These are phyloP conservation scores for Globisporangium middletonii DNA, from an alignment of 352 stramenopile species.

Conservation along the genomic window DNA sequence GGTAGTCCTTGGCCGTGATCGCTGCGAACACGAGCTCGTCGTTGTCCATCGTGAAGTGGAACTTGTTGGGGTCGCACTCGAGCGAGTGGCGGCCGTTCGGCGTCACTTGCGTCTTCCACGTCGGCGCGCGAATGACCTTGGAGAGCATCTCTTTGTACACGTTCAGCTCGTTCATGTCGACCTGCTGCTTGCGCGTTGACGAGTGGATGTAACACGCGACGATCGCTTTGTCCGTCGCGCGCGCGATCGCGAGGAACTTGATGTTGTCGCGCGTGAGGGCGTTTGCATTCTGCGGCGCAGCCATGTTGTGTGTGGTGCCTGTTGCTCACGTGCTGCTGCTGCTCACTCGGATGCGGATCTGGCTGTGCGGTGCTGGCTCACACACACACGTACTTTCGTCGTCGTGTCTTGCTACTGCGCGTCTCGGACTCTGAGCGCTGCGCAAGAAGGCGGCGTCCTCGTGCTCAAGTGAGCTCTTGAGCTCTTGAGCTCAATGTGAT, in stretches of 20 bases:
- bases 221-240: slow-evolving; percentile 76
- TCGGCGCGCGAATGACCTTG: slow-evolving; percentile 79
- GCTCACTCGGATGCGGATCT: background rate
- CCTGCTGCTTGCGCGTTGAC: slow-evolving; percentile 33
- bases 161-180: slow-evolving; percentile 48
- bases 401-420: no score
- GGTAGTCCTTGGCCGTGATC: slow-evolving; percentile 79
- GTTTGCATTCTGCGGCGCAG: slow-evolving; percentile 16
- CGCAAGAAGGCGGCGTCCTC: background rate
- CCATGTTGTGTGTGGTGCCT: slow-evolving; percentile 4
- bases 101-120: slow-evolving; percentile 82
- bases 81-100: slow-evolving; percentile 83
- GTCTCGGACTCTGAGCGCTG: background rate
- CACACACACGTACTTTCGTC: background rate
- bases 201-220: slow-evolving; percentile 74
- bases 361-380: background rate
- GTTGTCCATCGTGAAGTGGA: slow-evolving; percentile 88
- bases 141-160: slow-evolving; percentile 76
- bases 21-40: slow-evolving; percentile 79
- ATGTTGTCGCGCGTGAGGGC: slow-evolving; percentile 73
- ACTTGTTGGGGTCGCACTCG: slow-evolving; percentile 85
- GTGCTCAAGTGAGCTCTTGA: background rate
- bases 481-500: background rate
- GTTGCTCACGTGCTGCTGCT: slow-evolving; percentile 1
- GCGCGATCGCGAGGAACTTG: slow-evolving; percentile 80